Evolutionary conservation across 2,329 filamentous ascomycete species (phyloP), one percentile per base, ranked within the genome.

Genomic region (Neocatenulostroma microsporum): DNA sequence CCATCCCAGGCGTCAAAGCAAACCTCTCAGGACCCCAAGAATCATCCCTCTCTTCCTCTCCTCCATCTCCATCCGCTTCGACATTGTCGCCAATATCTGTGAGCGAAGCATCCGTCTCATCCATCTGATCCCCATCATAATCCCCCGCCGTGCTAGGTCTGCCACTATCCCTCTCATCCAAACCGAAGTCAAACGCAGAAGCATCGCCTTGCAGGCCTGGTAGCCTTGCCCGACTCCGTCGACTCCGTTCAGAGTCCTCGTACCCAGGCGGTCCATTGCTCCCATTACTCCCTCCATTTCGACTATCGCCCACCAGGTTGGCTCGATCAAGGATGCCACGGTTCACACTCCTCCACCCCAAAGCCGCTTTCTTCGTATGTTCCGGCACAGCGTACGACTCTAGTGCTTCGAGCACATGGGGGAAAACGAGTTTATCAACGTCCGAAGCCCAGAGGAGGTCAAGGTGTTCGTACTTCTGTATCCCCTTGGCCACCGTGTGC

Each of bases 401-500:
- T 8, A 98, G 68, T 0, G 91, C 88, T 50, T 93, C 82, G 45
- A 94, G 88, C 2, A 98, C 86, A 56, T 94, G 85, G 12, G 80
- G 84, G 54, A 95, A 95, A 3, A 96, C 89, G 35, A 87, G 76
- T 1, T 72, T 68, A 48, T 94, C 75, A 5, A 94, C 84, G 52
- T 95, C 87, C 24, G 77, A 71, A 1, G 84, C 91, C 91, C 91
- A 98, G 1, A 98, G 69, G 53, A 98, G 94, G 60, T 98, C 91
- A 17, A 98, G 75, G 61, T 98, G 91, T 61, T 98, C 91, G 60
- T 94, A 98, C 57, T 94, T 86, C 0, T 82, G 78, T 27, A 98
- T 83, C 55, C 89, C 82, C 24, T 80, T 91, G 2, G 86, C 86
- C 2, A 89, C 73, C 0, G 91, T 96, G 58, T 85, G 84, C 15